Evolutionary conservation across 768 basidiomycete species (phyloP), one percentile per base, ranked within the genome.

Genomic region (Trametes cinnabarina): DNA sequence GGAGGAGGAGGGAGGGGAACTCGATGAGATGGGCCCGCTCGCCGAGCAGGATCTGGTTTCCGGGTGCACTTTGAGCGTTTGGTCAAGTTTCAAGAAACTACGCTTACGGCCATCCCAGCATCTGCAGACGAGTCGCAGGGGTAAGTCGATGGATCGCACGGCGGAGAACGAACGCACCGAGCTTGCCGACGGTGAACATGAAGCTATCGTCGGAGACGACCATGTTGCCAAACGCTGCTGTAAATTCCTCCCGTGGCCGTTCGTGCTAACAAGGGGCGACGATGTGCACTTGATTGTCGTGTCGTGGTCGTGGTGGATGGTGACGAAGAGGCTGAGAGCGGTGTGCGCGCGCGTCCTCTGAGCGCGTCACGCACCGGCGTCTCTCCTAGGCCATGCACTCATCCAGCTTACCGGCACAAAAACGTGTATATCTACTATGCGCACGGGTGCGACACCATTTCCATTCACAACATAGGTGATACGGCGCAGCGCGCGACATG

Each of bases 11-110:
- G 0, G 97, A 98, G 1, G 97, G 97, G 72, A 98, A 99, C 73
- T 99, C 96, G 66, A 99, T 96, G 34, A 98, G 81, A 68, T 98
- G 96, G 17, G 95, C 95, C 41, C 93, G 84, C 71, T 92, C 93
- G 15, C 96, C 94, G 14, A 98, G 81, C 1, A 96, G 82, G 63
- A 97, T 95, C 93, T 94, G 70, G 44, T 53, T 55, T 55, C 51
- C 34, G 40, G 49, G 26, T n/a, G n/a, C n/a, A 53, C 25, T 46
- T 25, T 42, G 28, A 30, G 47, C 37, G 46, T 63, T 76, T 67
- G 30, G 22, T 20, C n/a, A 6, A 19, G 20, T 30, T 1, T 9
- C 14, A 25, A 30, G 1, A 52, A 37, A 15, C 5, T n/a, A 43
- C 15, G 30, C 79, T 50, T 77, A 94, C 94, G 71, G 94, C 93